Evolutionary conservation across 2,329 filamentous ascomycete species (phyloP), one percentile per base, ranked within the genome.

Genomic region (Amylocarpus encephaloides): DNA sequence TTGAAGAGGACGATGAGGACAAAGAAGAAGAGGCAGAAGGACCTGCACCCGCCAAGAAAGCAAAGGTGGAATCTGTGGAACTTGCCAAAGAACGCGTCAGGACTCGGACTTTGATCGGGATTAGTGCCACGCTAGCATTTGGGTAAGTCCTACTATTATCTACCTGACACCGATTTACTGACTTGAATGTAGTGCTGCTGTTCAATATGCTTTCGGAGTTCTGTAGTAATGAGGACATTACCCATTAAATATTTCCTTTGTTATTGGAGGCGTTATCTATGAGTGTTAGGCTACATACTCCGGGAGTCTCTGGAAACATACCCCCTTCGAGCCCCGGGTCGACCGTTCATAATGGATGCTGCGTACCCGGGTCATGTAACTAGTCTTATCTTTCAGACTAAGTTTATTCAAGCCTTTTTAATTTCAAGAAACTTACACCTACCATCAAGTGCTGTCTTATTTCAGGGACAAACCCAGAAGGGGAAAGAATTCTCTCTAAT

Each of bases 51-150:
- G 68, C 82, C 67, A 97, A 97, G 80, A 88, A 85, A 65, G 81
- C 79, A 36, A 88, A 84, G 75, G 86, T 89, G 1, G 86, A 93
- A 66, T 43, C 55, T 1, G 85, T 93, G 69, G 32, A 36, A 15
- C 68, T 94, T 59, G 85, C 85, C 68, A 91, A 89, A 71, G 86
- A 94, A 71, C 86, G 83, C 64, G 88, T 96, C 58, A 85, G 88
- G 71, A 88, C 84, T 69, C 82, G 90, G 65, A 89, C 93, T 42
- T 73, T 95, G 54, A 78, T 95, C 56, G 92, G 93, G 51, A 80
- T 97, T 47, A 88, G 85, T 55, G 89, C 89, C 51, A 93, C 88
- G 42, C 77, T 96, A 67, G 88, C 88, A 50, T 79, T 96, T 68
- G 91, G 91, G 93, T 97, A 80, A 73, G 90, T 85, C 33, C 30